A percentile compares a stretch with the other conserved stretches of the same genome.
Conservation (phyloP, 2,329 filamentous ascomycete species). For the Aspergillus sp. region DNA sequence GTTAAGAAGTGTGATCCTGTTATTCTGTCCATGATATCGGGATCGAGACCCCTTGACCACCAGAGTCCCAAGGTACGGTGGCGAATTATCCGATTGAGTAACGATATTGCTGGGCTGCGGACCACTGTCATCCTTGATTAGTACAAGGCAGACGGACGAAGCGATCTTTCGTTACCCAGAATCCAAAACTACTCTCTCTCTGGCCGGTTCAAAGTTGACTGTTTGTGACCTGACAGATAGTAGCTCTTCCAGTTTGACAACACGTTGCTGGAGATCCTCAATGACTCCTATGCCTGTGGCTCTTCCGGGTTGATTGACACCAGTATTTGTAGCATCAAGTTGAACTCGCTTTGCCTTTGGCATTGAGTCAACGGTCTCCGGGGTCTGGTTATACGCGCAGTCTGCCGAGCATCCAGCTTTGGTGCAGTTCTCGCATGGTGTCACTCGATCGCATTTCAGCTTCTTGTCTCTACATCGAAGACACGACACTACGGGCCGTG, state of each 20-base stretch:
- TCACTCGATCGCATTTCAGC: constrained; percentile 18
- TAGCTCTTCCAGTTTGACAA: constrained; percentile 13
- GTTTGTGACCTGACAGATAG: constrained; percentile 4
- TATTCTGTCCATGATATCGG: constrained; percentile 18
- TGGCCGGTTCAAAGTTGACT: not conserved
- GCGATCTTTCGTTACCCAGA: constrained; percentile 2
- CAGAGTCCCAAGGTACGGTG: constrained; percentile 9
- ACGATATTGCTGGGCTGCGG: not conserved
- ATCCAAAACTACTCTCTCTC: not conserved
- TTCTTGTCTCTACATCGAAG: constrained; percentile 21
- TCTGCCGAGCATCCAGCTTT: constrained; percentile 10
- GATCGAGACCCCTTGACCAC: constrained; percentile 17
- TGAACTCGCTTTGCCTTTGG: constrained; percentile 7
- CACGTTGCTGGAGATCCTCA: constrained; percentile 17
- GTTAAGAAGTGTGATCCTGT: constrained; percentile 12
- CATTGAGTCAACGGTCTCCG: not conserved
- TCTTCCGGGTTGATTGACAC: not conserved
- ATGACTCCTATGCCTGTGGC: constrained; percentile 9
- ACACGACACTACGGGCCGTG: constrained; percentile 18
- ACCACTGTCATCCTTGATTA: constrained; percentile 3
- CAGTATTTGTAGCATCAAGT: not conserved
- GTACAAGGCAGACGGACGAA: not conserved
- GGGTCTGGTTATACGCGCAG: constrained; percentile 13
- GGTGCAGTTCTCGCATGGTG: constrained; percentile 18
- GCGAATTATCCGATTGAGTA: constrained; percentile 1